phyloP scores from a whole-genome alignment of 1,139 yeast genomes.

The Geotrichum histeridarum region DNA sequence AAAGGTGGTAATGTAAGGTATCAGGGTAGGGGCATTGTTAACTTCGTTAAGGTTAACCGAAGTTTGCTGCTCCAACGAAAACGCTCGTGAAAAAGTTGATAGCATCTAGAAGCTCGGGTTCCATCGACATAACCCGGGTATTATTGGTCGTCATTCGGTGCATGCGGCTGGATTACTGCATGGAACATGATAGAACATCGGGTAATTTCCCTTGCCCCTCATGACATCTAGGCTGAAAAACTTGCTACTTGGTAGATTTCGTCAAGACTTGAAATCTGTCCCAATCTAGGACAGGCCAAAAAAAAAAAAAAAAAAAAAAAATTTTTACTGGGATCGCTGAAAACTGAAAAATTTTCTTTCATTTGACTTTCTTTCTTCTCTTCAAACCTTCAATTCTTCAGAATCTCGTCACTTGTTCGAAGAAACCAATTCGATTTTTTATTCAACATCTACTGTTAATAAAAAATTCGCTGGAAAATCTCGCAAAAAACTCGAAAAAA shows the following conservation, averaged over 20 bases:
- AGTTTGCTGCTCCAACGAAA: too few relatives aligned
- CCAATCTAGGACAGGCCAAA: background rate
- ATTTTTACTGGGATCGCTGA: background rate
- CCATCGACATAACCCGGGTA: too few relatives aligned
- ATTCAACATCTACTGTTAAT: background rate
- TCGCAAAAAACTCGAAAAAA: background rate
- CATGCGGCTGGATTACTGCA: too few relatives aligned
- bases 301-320: background rate
- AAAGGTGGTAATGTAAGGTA: background rate
- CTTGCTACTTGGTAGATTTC: too few relatives aligned
- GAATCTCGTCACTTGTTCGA: background rate
- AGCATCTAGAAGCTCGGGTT: too few relatives aligned
- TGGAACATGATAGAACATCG: too few relatives aligned
- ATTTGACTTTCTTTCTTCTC: background rate
- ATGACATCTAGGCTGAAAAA: too few relatives aligned
- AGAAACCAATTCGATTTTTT: background rate
- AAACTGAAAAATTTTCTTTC: background rate
- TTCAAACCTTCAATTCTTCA: background rate
- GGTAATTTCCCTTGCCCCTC: too few relatives aligned
- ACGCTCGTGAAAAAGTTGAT: too few relatives aligned
- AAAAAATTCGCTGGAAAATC: background rate
- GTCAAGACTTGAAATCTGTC: too few relatives aligned
- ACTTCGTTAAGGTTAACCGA: too few relatives aligned
- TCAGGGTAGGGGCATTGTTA: background rate
- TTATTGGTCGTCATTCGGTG: too few relatives aligned